Percentiles rank a stretch among this genome's conserved stretches.
phyloP scores from a whole-genome alignment of 2,329 filamentous ascomycete species.

The Fulvia fulva region DNA sequence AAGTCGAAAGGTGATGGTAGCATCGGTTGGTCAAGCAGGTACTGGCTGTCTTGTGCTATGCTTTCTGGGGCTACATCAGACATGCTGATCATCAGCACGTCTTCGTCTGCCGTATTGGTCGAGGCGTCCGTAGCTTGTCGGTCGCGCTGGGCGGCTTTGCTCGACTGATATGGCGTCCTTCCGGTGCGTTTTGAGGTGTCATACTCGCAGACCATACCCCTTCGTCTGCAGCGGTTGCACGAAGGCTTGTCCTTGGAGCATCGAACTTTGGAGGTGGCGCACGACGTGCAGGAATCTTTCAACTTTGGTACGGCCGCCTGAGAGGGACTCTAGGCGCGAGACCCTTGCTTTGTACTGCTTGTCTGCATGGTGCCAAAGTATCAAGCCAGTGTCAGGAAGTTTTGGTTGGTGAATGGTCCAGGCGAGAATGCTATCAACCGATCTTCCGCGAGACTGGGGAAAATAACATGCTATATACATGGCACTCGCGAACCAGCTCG shows the following conservation, averaged over 20 bases:
- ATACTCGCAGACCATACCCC: not conserved
- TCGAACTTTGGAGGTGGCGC: not conserved
- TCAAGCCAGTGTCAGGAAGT: not conserved
- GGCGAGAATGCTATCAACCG: not conserved
- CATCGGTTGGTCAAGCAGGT: not conserved
- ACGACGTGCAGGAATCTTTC: not conserved
- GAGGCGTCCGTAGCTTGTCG: not conserved
- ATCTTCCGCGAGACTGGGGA: not conserved
- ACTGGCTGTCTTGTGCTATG: not conserved
- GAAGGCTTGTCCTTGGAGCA: conserved; percentile 1
- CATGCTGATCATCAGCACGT: not conserved
- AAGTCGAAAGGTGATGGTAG: not conserved
- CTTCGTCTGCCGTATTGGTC: not conserved
- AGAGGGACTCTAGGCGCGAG: not conserved
- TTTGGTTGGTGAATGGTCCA: not conserved
- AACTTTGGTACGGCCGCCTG: not conserved
- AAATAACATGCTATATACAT: not conserved
- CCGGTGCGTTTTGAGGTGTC: not conserved
- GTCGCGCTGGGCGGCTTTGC: not conserved
- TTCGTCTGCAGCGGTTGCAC: not conserved
- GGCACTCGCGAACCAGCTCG: not conserved
- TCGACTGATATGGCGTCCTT: not conserved
- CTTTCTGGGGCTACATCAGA: not conserved
- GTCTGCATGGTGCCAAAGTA: not conserved
- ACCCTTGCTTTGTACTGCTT: not conserved